Conservation (phyloP, 257 asterid species). For the Petrea volubilis region DNA sequence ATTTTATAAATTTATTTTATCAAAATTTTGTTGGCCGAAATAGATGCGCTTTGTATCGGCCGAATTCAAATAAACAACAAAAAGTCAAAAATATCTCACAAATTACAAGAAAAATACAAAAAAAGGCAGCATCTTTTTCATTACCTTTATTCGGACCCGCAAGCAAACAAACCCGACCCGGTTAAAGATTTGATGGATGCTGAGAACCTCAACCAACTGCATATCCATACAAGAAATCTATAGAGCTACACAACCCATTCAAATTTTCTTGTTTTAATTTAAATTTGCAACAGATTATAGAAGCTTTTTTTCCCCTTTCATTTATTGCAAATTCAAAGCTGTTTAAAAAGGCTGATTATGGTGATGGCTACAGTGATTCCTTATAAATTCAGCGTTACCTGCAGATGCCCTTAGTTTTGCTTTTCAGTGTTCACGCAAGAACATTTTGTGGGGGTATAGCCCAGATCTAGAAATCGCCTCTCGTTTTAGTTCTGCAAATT, state of each 20-base stretch:
- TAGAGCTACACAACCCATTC: not conserved
- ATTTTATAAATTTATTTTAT: too few species aligned
- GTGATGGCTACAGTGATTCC: not conserved
- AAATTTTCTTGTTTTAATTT: constrained; percentile 5
- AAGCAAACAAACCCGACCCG: not conserved
- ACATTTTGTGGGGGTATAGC: constrained; percentile 19
- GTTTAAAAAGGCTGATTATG: constrained; percentile 1
- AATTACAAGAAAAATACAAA: too few species aligned
- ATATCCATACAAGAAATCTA: not conserved
- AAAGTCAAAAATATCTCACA: too few species aligned
- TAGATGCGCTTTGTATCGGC: too few species aligned
- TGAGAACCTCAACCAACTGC: not conserved
- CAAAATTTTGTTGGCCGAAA: too few species aligned
- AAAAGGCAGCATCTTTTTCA: not conserved
- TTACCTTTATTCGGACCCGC: not conserved
- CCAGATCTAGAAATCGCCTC: constrained; percentile 30
- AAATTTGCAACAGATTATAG: not conserved
- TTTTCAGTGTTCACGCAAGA: constrained; percentile 33
- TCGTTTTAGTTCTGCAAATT: constrained; percentile 9
- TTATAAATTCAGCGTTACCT: constrained; percentile 16
- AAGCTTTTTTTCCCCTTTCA: not conserved
- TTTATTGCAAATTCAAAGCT: constrained; percentile 11
- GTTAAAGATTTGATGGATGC: not conserved
- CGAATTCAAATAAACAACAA: too few species aligned
- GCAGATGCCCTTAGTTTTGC: constrained; percentile 18